Base-by-base conservation (phyloP, 495 filamentous ascomycete species). In the Cryomyces minteri region DNA sequence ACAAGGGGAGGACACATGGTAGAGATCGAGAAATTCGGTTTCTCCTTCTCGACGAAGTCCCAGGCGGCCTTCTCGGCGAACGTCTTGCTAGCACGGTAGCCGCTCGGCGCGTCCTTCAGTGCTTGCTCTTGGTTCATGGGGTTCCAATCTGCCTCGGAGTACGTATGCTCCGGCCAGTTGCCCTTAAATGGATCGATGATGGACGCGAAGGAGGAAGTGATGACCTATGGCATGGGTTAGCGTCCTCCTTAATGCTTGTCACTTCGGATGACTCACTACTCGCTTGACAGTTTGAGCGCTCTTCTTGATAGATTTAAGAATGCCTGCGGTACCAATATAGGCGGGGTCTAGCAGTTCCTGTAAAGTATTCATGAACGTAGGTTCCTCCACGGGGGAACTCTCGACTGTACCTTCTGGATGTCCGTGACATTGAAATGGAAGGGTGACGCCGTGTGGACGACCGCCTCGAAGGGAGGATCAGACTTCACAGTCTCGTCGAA, bases 371-470 rank as follows among this genome's bases (percentile, higher is more conserved):
- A 25, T 51, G 25, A 48, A 45, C 25, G 30, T 9, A 8, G 9
- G 28, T 25, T 39, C 10, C 31, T 14, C 29, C 12, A 5, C 18
- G 18, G 18, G 18, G 18, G 2, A 2, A 25, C 18, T 2, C 2
- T 25, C 32, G n/a, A 47, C 5, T 40, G 28, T 43, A 52, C 53
- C 43, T 76, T 90, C 50, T 85, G 67, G 6, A 80, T 71, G 56
- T 94, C 82, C 18, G 66, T 69, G 50, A 68, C 63, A 46, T 62
- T 62, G 48, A 73, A 82, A 58, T 88, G 82, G 65, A 92, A 93
- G 4, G 88, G 86, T 9, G 76, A 81, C 3, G 88, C 87, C 0
- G 85, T 93, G 61, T 96, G 88, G 41, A 94, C 66, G 28, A 96
- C 84, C 49, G 76, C 79, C 48, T 88, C 87, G 48, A 94, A 78